Percentiles rank a stretch among this genome's conserved stretches.
These are phyloP conservation scores for Talaromyces pinophilus DNA, from an alignment of 2,329 filamentous ascomycete genomes.

Conservation along the genomic window DNA sequence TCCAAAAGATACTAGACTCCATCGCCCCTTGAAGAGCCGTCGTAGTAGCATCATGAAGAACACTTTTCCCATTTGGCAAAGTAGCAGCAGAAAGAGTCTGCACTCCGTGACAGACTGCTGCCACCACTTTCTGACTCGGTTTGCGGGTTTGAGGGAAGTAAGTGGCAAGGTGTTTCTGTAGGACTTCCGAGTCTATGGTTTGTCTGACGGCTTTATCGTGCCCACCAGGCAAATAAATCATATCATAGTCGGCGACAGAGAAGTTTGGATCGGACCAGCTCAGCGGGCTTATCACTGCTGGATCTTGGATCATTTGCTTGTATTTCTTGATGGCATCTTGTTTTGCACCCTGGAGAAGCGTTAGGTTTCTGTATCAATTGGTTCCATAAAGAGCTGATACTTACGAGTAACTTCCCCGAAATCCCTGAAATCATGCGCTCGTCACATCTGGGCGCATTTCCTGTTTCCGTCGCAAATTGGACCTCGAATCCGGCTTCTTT, in stretches of 20 bases:
- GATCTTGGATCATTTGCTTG: conserved; percentile 46
- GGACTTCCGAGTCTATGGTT: conserved; percentile 51
- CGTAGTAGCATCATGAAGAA: conserved; percentile 52
- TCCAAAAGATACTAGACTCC: conserved; percentile 54
- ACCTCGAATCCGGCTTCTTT: conserved; percentile 52
- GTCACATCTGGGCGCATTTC: conserved; percentile 53
- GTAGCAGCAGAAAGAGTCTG: conserved; percentile 52
- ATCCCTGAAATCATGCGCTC: conserved; percentile 52
- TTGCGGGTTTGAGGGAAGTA: conserved; percentile 54
- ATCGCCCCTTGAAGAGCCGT: conserved; percentile 54
- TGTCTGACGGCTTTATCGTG: conserved; percentile 57
- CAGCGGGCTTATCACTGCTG: conserved; percentile 47
- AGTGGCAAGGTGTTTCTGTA: conserved; percentile 48
- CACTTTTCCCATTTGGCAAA: conserved; percentile 46
- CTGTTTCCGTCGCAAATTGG: conserved; percentile 54
- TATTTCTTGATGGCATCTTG: conserved; percentile 47
- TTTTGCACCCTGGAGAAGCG: conserved; percentile 46
- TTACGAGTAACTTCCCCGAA: conserved; percentile 54
- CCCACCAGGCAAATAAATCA: conserved; percentile 56
- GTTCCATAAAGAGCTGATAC: no score
- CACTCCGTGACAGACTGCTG: conserved; percentile 57
- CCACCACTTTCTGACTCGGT: conserved; percentile 48
- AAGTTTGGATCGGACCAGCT: conserved; percentile 52
- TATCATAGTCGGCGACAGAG: conserved; percentile 49
- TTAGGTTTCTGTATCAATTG: not conserved